phyloP scores from a whole-genome alignment of 2,329 filamentous ascomycete genomes.

The Fusarium xylarioides region DNA sequence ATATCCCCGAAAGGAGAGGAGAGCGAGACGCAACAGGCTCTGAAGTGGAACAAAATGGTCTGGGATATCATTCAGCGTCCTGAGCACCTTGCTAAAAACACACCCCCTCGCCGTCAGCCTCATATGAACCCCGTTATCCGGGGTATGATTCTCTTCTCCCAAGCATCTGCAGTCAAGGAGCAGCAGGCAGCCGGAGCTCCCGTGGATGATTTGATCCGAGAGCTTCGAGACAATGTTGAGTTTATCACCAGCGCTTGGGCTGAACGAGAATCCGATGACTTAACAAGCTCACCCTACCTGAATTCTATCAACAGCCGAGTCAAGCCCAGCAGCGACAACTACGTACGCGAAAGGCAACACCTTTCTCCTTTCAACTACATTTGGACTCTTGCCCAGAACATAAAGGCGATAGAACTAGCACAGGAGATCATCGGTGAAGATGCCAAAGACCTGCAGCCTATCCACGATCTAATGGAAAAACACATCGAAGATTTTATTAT shows the following conservation, averaged over 20 bases:
- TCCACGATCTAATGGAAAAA: conserved; percentile 49
- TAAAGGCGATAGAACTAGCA: conserved; percentile 57
- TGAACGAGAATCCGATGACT: conserved; percentile 22
- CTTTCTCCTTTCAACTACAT: conserved; percentile 44
- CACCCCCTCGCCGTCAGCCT: conserved; percentile 29
- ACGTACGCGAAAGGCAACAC: background rate
- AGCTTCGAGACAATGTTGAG: conserved; percentile 44
- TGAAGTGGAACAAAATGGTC: conserved; percentile 57
- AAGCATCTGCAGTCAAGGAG: conserved; percentile 40
- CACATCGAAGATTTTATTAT: conserved; percentile 49
- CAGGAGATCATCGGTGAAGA: conserved; percentile 50
- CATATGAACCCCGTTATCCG: conserved; percentile 43
- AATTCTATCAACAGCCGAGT: conserved; percentile 35
- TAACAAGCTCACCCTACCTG: conserved; percentile 39
- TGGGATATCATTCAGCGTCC: conserved; percentile 60
- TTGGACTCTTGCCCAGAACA: conserved; percentile 43
- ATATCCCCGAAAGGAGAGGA: conserved; percentile 37
- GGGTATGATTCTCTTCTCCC: conserved; percentile 45
- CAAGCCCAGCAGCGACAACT: conserved; percentile 1
- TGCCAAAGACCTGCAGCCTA: conserved; percentile 47
- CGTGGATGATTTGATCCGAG: conserved; percentile 37
- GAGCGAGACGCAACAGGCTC: conserved; percentile 52
- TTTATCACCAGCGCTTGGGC: conserved; percentile 43
- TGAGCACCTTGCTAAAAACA: conserved; percentile 46
- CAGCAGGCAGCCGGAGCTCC: conserved; percentile 37